Evolutionary conservation across 441 rosid species (phyloP).

Genomic region (Populus hybrid): DNA sequence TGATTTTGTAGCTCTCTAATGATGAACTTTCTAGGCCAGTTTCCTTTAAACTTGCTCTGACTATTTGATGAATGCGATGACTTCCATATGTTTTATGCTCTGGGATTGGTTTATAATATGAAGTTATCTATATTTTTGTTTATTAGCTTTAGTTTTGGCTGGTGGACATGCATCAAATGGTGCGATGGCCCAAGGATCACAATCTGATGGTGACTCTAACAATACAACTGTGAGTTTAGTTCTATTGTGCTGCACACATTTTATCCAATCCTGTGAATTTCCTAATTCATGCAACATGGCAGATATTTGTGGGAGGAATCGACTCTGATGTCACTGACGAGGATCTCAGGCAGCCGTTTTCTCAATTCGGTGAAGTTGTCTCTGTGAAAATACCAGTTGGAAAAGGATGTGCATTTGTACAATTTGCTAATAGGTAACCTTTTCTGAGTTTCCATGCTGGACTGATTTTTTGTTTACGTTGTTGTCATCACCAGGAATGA

Average conservation of each 20-base stretch:
- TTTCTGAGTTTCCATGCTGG: constrained; percentile 3
- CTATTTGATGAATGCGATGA: background rate
- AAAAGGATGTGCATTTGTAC: constrained; percentile 95
- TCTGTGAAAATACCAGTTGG: constrained; percentile 93
- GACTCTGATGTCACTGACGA: constrained; percentile 81
- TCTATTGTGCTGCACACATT: constrained; percentile 7
- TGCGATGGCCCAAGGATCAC: constrained; percentile 51
- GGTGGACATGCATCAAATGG: constrained; percentile 83
- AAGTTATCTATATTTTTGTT: constrained; percentile 17
- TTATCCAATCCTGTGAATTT: constrained; percentile 11
- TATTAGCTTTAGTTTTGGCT: constrained; percentile 68
- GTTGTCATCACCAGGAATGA: background rate
- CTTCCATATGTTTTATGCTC: background rate
- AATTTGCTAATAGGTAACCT: constrained; percentile 66
- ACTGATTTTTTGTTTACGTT: background rate
- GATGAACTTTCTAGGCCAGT: background rate
- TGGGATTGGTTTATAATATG: constrained; percentile 2
- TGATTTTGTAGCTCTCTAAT: background rate
- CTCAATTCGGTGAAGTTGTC: constrained; percentile 84
- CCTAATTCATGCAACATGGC: constrained; percentile 24
- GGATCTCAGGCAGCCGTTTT: constrained; percentile 76
- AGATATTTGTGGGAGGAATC: constrained; percentile 95
- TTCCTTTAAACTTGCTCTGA: background rate
- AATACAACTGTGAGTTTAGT: constrained; percentile 82
- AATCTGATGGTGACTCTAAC: constrained; percentile 64